Evolutionary conservation across 2,329 filamentous ascomycete species (phyloP), one percentile per base, ranked within the genome.

Genomic region (Eutypella sp.): DNA sequence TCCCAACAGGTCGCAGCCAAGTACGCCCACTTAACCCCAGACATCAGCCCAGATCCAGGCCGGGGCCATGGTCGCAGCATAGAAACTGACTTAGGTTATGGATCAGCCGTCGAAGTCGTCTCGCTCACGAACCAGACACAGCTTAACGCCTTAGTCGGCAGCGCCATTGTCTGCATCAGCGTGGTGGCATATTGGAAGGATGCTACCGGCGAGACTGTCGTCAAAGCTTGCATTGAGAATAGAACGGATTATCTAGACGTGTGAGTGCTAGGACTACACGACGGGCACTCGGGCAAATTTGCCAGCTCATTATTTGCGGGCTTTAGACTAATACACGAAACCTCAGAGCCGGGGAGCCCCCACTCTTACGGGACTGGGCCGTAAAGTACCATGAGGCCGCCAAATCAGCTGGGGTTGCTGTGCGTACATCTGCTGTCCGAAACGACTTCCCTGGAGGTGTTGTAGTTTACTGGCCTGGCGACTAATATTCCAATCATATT

Each of bases 221-320:
- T 58, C 2, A n/a, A 52, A 9, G 51, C 55, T 31, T 59, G 57
- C 41, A 15, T 56, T 16, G 49, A 51, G 37, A 55, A 51, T 39
- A 36, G 49, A 10, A 57, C 53, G 13, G 54, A 58, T 38, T 58
- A 57, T 31, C 20, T 57, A 22, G 57, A 58, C 18, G 48, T 48
- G 54, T 56, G 42, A 47, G 54, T 13, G 25, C 42, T 22, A 44
- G 10, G 4, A 20, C 11, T 31, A 19, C 2, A 19, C 18, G n/a
- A n/a, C n/a, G n/a, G n/a, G n/a, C n/a, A n/a, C n/a, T n/a, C n/a
- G n/a, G n/a, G n/a, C n/a, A n/a, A n/a, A n/a, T n/a, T n/a, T n/a
- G n/a, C n/a, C n/a, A n/a, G n/a, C n/a, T n/a, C n/a, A n/a, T n/a
- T n/a, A n/a, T n/a, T n/a, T n/a, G n/a, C n/a, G n/a, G n/a, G n/a